A percentile compares a stretch with the other conserved stretches of the same genome.
Evolutionary conservation across 2,329 filamentous ascomycete species (phyloP).

Genomic region (Fusarium decemcellulare): DNA sequence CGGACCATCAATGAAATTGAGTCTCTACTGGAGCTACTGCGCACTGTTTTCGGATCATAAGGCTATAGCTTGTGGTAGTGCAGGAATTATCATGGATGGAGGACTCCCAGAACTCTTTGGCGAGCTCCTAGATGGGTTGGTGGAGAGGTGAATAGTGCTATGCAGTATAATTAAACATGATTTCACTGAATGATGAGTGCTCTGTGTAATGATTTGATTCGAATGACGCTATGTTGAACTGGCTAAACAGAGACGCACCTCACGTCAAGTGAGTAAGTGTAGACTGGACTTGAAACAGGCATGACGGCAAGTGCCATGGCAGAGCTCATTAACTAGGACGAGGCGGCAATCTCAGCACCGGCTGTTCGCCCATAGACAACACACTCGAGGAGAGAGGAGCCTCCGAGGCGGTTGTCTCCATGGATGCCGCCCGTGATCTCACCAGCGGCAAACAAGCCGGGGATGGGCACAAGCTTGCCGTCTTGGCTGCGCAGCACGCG

Average conservation of each 20-base stretch:
- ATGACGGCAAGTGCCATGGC: not conserved
- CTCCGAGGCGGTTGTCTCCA: conserved; percentile 73
- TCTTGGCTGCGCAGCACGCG: conserved; percentile 61
- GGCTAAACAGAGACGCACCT: conserved; percentile 36
- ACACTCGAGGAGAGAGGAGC: conserved; percentile 74
- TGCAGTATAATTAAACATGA: too few species aligned
- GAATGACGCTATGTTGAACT: not conserved
- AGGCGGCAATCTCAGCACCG: conserved; percentile 52
- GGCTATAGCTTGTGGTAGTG: too few species aligned
- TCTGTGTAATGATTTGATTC: not conserved
- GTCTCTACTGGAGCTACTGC: too few species aligned
- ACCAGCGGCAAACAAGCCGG: conserved; percentile 73
- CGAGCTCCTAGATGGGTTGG: too few species aligned
- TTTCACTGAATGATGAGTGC: too few species aligned
- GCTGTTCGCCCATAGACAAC: conserved; percentile 74
- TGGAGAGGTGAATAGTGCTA: too few species aligned
- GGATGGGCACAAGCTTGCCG: conserved; percentile 59
- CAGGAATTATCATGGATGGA: too few species aligned
- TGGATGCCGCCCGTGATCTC: conserved; percentile 77
- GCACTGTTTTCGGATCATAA: too few species aligned
- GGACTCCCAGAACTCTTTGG: too few species aligned
- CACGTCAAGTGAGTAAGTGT: conserved; percentile 34
- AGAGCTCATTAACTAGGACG: conserved; percentile 5
- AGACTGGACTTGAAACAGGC: not conserved
- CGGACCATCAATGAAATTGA: too few species aligned